Evolutionary conservation across 176 grass and related monocot genomes (phyloP).

Genomic region (Carex scoparia): DNA sequence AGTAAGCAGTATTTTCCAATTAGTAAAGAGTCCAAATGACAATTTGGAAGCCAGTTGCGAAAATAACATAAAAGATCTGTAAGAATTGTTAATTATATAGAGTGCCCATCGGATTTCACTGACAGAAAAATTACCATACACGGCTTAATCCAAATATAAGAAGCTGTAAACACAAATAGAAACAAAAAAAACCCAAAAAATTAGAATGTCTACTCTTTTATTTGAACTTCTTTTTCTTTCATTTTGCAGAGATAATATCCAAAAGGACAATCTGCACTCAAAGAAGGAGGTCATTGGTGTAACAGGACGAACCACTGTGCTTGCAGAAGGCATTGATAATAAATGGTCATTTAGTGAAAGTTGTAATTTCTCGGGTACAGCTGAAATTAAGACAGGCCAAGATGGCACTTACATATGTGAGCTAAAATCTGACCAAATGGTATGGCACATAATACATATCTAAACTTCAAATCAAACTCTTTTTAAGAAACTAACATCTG

Average conservation of each 20-base stretch:
- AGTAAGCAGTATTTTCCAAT: background rate
- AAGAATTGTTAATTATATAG: background rate
- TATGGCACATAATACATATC: conserved; percentile 37
- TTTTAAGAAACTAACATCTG: background rate
- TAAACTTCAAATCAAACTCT: background rate
- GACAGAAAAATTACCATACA: background rate
- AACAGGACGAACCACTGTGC: conserved; percentile 31
- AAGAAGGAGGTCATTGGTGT: conserved; percentile 49
- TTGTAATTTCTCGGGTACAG: conserved; percentile 40
- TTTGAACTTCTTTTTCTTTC: background rate
- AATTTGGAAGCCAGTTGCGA: background rate
- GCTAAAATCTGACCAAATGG: conserved; percentile 46
- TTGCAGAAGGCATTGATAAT: conserved; percentile 62
- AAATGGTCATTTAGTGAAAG: conserved; percentile 52
- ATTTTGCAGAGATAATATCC: conserved; percentile 39
- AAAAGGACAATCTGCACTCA: conserved; percentile 20
- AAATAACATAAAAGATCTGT: background rate
- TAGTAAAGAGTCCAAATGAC: background rate
- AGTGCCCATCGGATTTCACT: background rate
- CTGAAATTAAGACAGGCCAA: conserved; percentile 32
- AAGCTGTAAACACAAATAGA: background rate
- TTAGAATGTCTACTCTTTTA: background rate
- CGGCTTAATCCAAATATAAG: background rate
- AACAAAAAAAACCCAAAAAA: background rate
- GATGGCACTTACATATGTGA: conserved; percentile 45